Evolutionary conservation across 2,329 filamentous ascomycete species (phyloP), one percentile per base, ranked within the genome.

Genomic region (Aspergillus ochraceus): DNA sequence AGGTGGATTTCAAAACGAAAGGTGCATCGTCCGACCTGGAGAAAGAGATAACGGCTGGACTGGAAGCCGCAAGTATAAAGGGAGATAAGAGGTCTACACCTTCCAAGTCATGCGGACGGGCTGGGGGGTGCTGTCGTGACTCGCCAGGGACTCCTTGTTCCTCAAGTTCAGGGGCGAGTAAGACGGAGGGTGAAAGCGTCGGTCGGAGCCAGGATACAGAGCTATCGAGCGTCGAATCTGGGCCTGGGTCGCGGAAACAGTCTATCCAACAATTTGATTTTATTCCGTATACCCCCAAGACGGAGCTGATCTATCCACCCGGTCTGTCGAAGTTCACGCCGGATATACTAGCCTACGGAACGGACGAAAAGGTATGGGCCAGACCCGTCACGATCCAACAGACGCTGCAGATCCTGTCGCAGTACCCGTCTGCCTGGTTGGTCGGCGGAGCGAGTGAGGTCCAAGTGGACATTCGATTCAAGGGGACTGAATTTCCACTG

Each of bases 401-500:
- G 72, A 80, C 96, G 2, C 82, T 96, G 4, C 88, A 94, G 70
- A 93, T 97, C 77, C 95, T 96, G 78, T 87, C 82, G 61, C 86
- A 83, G 0, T 88, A 90, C 64, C 92, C 92, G 0, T 86, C 87
- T 11, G 90, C 92, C 9, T 96, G 96, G 74, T 87, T 97, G 58
- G 94, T 97, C 57, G 91, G 90, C 49, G 92, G 92, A 60, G 94
- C 90, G 71, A 94, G 90, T 4, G 92, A 97, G 74, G 96, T 91
- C 0, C 92, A 96, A 75, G 95, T 97, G 60, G 92, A 97, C 76
- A 90, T 92, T 77, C 95, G 94, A 76, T 96, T 97, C 84, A 96
- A 96, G 78, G 90, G 86, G 0, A 83, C 93, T 77, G 84, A 91
- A 66, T 96, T 95, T 70, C 88, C 89, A 1, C 86, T 90, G 1